phyloP scores from a whole-genome alignment of 495 filamentous ascomycete genomes.

The Echria macrotheca region DNA sequence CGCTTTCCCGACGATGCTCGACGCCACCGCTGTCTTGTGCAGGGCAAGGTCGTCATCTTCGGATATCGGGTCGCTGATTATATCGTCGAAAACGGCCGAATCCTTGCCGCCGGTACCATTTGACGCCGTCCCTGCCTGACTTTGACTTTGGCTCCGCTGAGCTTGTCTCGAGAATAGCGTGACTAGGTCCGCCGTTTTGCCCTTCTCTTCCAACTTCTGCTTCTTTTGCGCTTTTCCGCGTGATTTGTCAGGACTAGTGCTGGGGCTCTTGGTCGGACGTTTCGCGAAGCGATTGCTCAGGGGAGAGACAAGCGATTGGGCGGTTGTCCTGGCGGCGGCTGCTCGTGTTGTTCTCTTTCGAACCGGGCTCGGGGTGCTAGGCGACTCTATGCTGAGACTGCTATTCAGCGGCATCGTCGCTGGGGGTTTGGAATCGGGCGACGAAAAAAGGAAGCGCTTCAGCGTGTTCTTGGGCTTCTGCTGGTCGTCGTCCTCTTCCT shows the following conservation, averaged over 20 bases:
- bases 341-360: conserved; percentile 28
- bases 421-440: conserved; percentile 29
- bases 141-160: conserved; percentile 29
- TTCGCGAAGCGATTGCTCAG: conserved; percentile 11
- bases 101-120: conserved; percentile 7
- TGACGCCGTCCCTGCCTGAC: conserved; percentile 1
- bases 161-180: conserved; percentile 51
- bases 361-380: conserved; percentile 29
- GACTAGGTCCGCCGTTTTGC: conserved; percentile 42
- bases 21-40: conserved; percentile 27
- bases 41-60: conserved; percentile 44
- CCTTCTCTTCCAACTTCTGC: conserved; percentile 35
- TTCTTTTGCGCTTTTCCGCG: conserved; percentile 28
- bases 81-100: conserved; percentile 36
- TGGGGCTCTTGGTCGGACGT: conserved; percentile 31
- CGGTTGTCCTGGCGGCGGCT: conserved; percentile 13
- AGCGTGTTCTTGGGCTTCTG: conserved; percentile 31
- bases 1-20: conserved; percentile 40
- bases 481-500: conserved; percentile 21
- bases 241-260: conserved; percentile 46
- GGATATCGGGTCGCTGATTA: conserved; percentile 46
- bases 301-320: conserved; percentile 10
- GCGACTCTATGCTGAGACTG: conserved; percentile 5
- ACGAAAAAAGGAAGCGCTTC: conserved; percentile 38
- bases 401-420: conserved; percentile 13